A percentile compares a stretch with the other conserved stretches of the same genome.
Conservation (phyloP, 2,329 filamentous ascomycete species). For the Paracoccidioides brasiliensis region DNA sequence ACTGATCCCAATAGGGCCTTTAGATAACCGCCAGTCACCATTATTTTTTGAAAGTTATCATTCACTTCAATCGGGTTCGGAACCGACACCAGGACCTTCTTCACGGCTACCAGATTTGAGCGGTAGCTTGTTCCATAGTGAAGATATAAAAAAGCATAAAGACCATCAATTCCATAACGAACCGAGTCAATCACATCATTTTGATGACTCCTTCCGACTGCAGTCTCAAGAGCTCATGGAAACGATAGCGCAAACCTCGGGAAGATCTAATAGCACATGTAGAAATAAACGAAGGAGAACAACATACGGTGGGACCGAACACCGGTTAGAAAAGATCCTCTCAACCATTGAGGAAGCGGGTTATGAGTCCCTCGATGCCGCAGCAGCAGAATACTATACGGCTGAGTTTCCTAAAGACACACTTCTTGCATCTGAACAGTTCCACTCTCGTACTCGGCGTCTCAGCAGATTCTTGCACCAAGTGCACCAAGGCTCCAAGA, state of each 20-base stretch:
- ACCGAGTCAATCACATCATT: neutral
- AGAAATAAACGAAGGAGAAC: neutral
- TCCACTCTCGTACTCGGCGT: neutral
- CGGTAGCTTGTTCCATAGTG: neutral
- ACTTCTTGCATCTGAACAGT: neutral
- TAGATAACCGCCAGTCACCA: neutral
- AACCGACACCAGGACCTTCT: neutral
- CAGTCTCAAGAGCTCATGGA: neutral
- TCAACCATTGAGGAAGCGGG: neutral
- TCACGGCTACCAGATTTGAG: neutral
- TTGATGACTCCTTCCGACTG: neutral
- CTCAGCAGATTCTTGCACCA: neutral
- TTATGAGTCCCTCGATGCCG: neutral
- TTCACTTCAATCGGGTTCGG: neutral
- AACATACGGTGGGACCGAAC: neutral
- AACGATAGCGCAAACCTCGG: neutral
- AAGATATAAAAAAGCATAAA: neutral
- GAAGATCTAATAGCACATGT: neutral
- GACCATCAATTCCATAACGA: neutral
- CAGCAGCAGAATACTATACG: neutral
- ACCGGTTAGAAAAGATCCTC: neutral
- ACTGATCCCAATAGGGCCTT: neutral
- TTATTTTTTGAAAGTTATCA: neutral
- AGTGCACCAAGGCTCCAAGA: neutral
- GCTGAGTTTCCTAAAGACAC: neutral